Evolutionary conservation across 2,329 filamentous ascomycete species (phyloP), one percentile per base, ranked within the genome.

Genomic region (Ophiosphaerella narmari): DNA sequence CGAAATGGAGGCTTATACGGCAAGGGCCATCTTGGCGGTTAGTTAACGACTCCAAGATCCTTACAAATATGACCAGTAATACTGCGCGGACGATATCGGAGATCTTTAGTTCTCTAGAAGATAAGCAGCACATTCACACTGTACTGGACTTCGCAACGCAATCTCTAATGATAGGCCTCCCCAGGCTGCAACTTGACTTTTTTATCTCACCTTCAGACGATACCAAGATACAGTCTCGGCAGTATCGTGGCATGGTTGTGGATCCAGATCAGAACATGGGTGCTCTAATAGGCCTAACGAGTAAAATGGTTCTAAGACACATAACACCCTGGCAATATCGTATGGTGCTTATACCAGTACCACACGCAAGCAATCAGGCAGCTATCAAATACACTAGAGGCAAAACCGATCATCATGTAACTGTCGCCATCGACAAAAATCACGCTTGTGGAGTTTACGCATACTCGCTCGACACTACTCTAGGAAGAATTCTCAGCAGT

Each of bases 401-500:
- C 1, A 6, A 18, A 1, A n/a, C 1, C 11, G 26, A 7, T 7
- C 14, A 54, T 24, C 60, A 65, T 37, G 40, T 59, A 0, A 14
- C 8, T 1, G 62, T 69, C 4, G 39, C 4, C 0, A 46, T 69
- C 4, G 39, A 47, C 12, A 58, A 36, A 42, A 53, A 61, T 6
- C 38, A 55, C 0, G 53, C 54, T 1, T 52, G 51, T 3, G 59
- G 55, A 7, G 59, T 74, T 5, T 77, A 83, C 39, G 55, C 68
- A 0, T 87, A 82, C 54, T 57, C 65, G 0, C 61, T 88, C 0
- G 80, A 87, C 50, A 39, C 55, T 0, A 65, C 66, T 1, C 75
- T 88, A 0, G 77, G 82, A 0, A 71, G 78, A 2, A 59, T 88
- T 0, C 52, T 74, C 0, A 80, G 82, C 14, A 81, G 78, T 52